These are phyloP conservation scores for Mucuna pruriens DNA, from an alignment of 306 rosid species.

Conservation along the genomic window DNA sequence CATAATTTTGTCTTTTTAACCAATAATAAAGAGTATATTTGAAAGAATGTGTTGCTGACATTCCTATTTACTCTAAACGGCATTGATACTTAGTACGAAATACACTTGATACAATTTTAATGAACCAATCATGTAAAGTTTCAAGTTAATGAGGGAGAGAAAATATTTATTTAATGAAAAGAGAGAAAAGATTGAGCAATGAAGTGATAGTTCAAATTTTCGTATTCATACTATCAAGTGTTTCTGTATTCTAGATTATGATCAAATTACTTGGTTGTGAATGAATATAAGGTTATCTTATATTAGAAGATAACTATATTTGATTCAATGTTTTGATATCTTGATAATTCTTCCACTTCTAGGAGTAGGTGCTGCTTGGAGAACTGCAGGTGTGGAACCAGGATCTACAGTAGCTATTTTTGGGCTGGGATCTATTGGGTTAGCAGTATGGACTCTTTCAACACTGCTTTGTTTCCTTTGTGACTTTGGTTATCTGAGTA, in stretches of 20 bases:
- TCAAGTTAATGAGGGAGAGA: not conserved
- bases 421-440: constrained; percentile 83
- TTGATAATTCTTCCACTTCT: not conserved
- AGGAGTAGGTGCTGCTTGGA: constrained; percentile 98
- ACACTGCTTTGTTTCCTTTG: not conserved
- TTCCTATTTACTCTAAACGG: not conserved
- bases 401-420: constrained; percentile 85
- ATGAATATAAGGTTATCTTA: not conserved
- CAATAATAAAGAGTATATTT: not conserved
- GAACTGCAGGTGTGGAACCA: constrained; percentile 72
- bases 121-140: not conserved
- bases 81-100: not conserved
- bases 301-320: not conserved
- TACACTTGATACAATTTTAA: not conserved
- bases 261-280: not conserved
- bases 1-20: not conserved
- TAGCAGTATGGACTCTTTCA: constrained; percentile 57
- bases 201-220: not conserved
- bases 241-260: not conserved
- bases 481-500: not conserved
- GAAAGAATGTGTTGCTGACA: not conserved
- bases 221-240: not conserved
- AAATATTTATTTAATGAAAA: not conserved
- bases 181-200: not conserved
- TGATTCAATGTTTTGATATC: constrained; percentile 13